Conservation (phyloP, 768 basidiomycete genomes). For the Boletus tomentosulus region DNA sequence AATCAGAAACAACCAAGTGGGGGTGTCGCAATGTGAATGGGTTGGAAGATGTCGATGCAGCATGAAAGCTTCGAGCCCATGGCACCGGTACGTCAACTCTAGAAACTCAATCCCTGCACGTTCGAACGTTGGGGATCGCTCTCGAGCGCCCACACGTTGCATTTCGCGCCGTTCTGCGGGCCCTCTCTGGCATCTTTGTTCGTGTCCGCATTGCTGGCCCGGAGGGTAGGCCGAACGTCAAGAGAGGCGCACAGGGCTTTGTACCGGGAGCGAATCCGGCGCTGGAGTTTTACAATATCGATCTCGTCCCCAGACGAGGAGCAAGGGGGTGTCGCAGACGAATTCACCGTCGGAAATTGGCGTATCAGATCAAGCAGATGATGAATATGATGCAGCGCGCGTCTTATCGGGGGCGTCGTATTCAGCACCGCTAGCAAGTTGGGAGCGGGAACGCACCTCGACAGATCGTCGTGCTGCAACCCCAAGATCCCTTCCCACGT, state of each 20-base stretch:
- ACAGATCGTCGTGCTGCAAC: conserved; percentile 47
- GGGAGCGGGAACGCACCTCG: neutral
- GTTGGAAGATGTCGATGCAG: too few relatives aligned
- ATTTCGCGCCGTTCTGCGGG: too few relatives aligned
- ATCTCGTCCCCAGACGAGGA: conserved; percentile 37
- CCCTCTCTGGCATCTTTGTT: too few relatives aligned
- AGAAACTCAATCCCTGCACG: too few relatives aligned
- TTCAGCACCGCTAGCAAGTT: neutral
- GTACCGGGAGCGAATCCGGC: conserved; percentile 84
- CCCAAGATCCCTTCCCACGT: conserved; percentile 60
- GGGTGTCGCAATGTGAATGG: too few relatives aligned
- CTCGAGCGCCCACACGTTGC: too few relatives aligned
- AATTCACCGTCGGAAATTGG: conserved; percentile 77
- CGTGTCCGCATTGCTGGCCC: conserved; percentile 12
- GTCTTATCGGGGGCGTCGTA: conserved; percentile 42
- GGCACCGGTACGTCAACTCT: too few relatives aligned
- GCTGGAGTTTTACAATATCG: conserved; percentile 74
- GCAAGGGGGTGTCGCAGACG: conserved; percentile 35
- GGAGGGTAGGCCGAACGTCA: conserved; percentile 54
- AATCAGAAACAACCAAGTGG: too few relatives aligned
- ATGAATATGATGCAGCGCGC: conserved; percentile 57
- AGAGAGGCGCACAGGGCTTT: conserved; percentile 80
- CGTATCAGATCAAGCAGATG: conserved; percentile 67
- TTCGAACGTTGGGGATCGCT: too few relatives aligned
- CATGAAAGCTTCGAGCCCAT: too few relatives aligned